These are phyloP conservation scores for Yarrowia sp. DNA, from an alignment of 805 yeast genomes.

Conservation along the genomic window DNA sequence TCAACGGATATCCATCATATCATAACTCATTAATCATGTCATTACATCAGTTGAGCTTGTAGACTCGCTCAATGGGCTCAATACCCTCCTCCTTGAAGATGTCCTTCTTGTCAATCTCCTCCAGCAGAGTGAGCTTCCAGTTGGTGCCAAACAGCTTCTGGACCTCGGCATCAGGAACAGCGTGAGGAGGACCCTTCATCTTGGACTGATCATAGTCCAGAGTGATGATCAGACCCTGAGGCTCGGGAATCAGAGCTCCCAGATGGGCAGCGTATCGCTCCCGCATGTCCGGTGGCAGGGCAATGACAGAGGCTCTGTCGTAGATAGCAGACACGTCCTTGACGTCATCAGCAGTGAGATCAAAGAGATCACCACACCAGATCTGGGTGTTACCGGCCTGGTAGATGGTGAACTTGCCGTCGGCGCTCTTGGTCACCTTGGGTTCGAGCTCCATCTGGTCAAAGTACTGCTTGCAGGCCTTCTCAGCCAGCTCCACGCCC, in stretches of 20 bases:
- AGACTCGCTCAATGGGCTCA: slow-evolving; percentile 12
- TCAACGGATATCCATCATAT: too few species aligned
- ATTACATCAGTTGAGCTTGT: not conserved
- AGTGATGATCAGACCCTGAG: slow-evolving; percentile 11
- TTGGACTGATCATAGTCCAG: slow-evolving; percentile 12
- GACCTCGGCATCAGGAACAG: slow-evolving; percentile 14
- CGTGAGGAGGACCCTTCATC: slow-evolving; percentile 11
- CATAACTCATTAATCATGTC: not conserved
- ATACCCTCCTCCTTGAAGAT: slow-evolving; percentile 21
- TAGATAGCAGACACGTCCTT: slow-evolving; percentile 2
- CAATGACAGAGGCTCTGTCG: slow-evolving; percentile 15
- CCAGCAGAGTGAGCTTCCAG: slow-evolving; percentile 13
- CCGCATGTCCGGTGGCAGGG: slow-evolving; percentile 18
- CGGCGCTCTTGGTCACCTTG: not conserved
- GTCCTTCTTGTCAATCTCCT: slow-evolving; percentile 6
- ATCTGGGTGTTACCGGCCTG: slow-evolving; percentile 4
- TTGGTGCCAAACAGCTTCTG: slow-evolving; percentile 8
- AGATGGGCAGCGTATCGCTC: slow-evolving; percentile 12
- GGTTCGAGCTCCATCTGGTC: slow-evolving; percentile 21
- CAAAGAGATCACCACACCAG: slow-evolving; percentile 14
- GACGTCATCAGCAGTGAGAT: slow-evolving; percentile 4
- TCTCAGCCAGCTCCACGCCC: slow-evolving; percentile 13
- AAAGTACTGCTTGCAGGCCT: slow-evolving; percentile 21
- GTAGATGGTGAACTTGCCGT: slow-evolving; percentile 8
- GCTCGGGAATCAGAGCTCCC: not conserved